phyloP scores from a whole-genome alignment of 345 rosid genomes.

The Eucalyptus viminalis region DNA sequence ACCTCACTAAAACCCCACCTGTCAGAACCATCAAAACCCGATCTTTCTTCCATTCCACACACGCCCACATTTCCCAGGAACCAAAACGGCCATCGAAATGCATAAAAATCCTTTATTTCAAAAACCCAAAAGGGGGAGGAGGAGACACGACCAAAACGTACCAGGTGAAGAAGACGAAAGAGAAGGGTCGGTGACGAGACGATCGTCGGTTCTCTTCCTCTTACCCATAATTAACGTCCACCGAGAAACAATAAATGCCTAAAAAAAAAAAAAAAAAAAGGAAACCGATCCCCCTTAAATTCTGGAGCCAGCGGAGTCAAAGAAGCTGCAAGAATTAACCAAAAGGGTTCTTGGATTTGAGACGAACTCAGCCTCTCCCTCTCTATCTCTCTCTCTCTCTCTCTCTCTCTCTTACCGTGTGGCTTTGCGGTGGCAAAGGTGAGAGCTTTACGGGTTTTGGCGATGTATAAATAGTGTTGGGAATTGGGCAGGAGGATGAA shows the following conservation, averaged over 20 bases:
- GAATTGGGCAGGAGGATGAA: neutral
- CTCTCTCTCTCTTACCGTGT: neutral
- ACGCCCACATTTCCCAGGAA: neutral
- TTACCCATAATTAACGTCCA: neutral
- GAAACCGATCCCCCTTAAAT: neutral
- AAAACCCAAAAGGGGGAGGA: neutral
- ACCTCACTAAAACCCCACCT: neutral
- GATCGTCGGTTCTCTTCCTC: slow-evolving; percentile 15
- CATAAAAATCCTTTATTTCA: neutral
- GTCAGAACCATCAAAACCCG: neutral
- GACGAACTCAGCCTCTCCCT: neutral
- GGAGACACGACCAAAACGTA: neutral
- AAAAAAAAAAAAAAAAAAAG: neutral
- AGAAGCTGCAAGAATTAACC: neutral
- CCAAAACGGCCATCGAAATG: neutral
- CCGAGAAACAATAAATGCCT: neutral
- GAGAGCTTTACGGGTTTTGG: neutral
- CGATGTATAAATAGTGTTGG: neutral
- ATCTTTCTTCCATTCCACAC: neutral
- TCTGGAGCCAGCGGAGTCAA: neutral
- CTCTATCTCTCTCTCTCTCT: neutral
- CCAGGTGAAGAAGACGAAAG: slow-evolving; percentile 21
- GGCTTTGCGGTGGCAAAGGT: neutral
- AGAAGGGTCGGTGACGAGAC: neutral
- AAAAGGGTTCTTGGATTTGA: neutral